Evolutionary conservation across 2,329 filamentous ascomycete genomes (phyloP), one percentile per base, ranked within the genome.

Genomic region (Talaromyces sp.): DNA sequence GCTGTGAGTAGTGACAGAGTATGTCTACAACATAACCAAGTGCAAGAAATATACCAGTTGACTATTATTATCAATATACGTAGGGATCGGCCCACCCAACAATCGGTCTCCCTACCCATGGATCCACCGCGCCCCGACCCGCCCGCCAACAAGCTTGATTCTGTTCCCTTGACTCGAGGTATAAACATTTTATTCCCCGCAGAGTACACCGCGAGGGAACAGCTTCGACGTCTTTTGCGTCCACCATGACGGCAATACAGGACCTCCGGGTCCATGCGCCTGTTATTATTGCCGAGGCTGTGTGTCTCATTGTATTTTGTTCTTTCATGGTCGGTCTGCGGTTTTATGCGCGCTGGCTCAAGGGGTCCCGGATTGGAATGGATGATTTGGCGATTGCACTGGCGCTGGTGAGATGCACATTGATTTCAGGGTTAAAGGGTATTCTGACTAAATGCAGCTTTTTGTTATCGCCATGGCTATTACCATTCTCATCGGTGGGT

Each of bases 401-500:
- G 18, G 55, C 18, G 3, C 31, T 57, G 56, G 56, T 50, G n/a
- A 44, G 56, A 44, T 36, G 12, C 4, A 30, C 5, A n/a, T n/a
- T 28, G 34, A 5, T 36, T 36, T 36, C 2, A 16, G 1, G 23
- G 23, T 23, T 23, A 1, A 23, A 5, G 23, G 28, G 23, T 1
- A 4, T 0, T 27, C 14, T 30, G 14, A 2, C 40, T 50, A 4
- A 27, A 30, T 5, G 27, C 16, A 57, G 42, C 56, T 57, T 7
- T 57, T 57, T 31, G n/a, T 33, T n/a, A 50, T 57, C 12, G 56
- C 36, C 28, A 57, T 57, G 56, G 56, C 27, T n/a, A 50, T 57
- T 50, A 44, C 36, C 1, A 44, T 57, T n/a, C 36, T 57, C 42
- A 34, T 57, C 56, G 36, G 56, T 57, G 5, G 27, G 56, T 50